A percentile compares a stretch with the other conserved stretches of the same genome.
These are phyloP conservation scores for Sclerotinia sclerotiorum DNA, from an alignment of 2,329 filamentous ascomycete species.

Conservation along the genomic window DNA sequence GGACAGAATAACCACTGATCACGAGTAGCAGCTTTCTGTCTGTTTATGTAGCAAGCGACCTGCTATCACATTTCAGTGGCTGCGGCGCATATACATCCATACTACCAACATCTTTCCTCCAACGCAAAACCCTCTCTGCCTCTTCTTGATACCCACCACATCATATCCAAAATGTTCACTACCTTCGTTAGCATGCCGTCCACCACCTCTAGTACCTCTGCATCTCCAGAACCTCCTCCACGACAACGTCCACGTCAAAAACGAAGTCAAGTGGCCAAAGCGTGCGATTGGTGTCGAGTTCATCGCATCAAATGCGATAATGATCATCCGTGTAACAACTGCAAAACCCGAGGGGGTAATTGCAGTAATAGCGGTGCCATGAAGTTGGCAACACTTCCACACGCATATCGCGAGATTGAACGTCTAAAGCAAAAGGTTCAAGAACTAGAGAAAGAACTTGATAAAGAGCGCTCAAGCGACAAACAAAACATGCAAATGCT, in stretches of 20 bases:
- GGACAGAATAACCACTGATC: not conserved
- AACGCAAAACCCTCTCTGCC: not conserved
- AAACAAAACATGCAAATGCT: conserved; percentile 17
- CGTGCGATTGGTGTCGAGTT: conserved; percentile 46
- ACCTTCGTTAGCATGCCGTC: conserved; percentile 24
- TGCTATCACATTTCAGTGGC: not conserved
- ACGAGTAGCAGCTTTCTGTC: not conserved
- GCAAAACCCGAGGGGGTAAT: conserved; percentile 41
- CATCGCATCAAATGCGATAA: conserved; percentile 47
- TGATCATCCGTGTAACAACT: conserved; percentile 45
- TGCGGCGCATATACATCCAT: conserved; percentile 6
- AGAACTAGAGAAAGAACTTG: conserved; percentile 40
- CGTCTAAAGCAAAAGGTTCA: conserved; percentile 40
- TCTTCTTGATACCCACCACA: not conserved
- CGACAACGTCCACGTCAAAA: conserved; percentile 25
- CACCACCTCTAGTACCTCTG: conserved; percentile 13
- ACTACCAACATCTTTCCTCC: not conserved
- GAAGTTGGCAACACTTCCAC: conserved; percentile 39
- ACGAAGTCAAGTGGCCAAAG: conserved; percentile 40
- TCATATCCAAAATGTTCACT: conserved; percentile 14
- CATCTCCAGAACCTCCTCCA: conserved; percentile 20
- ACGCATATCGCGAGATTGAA: conserved; percentile 43
- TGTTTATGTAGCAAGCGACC: not conserved
- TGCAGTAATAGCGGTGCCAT: conserved; percentile 42
- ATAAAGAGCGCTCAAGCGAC: conserved; percentile 16